Evolutionary conservation across 306 rosid genomes (phyloP), one percentile per base, ranked within the genome.

Genomic region (Inga oerstediana): DNA sequence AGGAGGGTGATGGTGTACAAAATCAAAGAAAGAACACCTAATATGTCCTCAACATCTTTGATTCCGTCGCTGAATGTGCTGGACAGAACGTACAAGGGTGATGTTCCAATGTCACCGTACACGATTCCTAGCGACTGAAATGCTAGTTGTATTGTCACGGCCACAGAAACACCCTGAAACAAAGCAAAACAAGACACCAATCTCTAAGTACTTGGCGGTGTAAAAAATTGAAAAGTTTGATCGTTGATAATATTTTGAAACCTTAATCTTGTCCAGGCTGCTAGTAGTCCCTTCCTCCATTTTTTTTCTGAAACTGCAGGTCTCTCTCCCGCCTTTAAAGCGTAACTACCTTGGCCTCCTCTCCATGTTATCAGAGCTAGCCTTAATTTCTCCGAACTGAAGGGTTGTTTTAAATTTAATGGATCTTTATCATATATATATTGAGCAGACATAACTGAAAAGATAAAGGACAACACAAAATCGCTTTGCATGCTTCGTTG

Each of bases 41-140:
- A 52, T 32, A 93, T 82, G 76, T 93, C 95, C 44, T 90, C 97
- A 2, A 61, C 54, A 22, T 90, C 58, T 7, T 86, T 78, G 27
- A 93, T 88, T 20, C 89, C 92, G 7, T 48, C 17, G 54, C 19
- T 48, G 72, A 93, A 91, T 13, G 72, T 80, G 80, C 91, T 86
- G 7, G 87, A 6, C 17, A 66, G 89, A 61, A 89, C 97, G 20
- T 93, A 93, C n/a, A 91, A 71, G 1, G 97, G 97, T 3, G 95
- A 91, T 13, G 97, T 91, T 10, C 95, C 95, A 0, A 91, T 83
- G 79, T 93, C 97, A 61, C 94, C 95, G 4, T 90, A 93, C 49
- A 93, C 92, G 10, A 93, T 77, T 56, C 95, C 94, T 0, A 93
- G n/a, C 10, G 81, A 91, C 71, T 93, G 95, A 62, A 93, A 93